Evolutionary conservation across 73 alveolate species (phyloP).

Genomic region (Blepharisma japonicum): DNA sequence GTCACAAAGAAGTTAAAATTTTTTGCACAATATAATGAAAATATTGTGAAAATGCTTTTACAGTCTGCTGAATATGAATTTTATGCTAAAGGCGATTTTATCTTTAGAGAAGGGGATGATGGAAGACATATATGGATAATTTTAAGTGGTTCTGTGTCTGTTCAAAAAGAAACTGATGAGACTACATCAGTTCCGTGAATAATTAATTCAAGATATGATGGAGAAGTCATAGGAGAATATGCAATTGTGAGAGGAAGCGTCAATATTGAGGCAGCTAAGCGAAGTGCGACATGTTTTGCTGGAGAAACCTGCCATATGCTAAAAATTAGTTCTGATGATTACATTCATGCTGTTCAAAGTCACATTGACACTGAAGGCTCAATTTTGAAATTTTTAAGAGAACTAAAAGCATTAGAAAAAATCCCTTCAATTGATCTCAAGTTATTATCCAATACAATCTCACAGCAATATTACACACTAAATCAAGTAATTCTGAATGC

Average conservation of each 20-base stretch:
- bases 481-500: not conserved
- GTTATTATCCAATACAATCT: not conserved
- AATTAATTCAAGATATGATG: constrained; percentile 25
- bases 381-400: not conserved
- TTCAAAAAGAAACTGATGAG: constrained; percentile 2
- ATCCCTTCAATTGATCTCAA: not conserved
- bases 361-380: not conserved
- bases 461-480: not conserved
- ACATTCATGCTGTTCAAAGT: not conserved
- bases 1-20: not conserved
- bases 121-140: not conserved
- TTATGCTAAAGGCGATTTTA: not conserved
- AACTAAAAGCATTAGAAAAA: not conserved
- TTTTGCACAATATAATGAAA: constrained; percentile 1
- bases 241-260: constrained; percentile 21
- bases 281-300: constrained; percentile 27
- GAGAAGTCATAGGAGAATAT: constrained; percentile 20
- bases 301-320: constrained; percentile 8
- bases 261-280: not conserved
- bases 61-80: not conserved
- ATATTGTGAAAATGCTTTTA: not conserved
- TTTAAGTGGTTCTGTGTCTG: constrained; percentile 26
- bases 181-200: not conserved
- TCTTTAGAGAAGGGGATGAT: constrained; percentile 16
- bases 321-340: constrained; percentile 4